Base-by-base conservation (phyloP, 2,329 filamentous ascomycete species). In the Phialophora verrucosa region DNA sequence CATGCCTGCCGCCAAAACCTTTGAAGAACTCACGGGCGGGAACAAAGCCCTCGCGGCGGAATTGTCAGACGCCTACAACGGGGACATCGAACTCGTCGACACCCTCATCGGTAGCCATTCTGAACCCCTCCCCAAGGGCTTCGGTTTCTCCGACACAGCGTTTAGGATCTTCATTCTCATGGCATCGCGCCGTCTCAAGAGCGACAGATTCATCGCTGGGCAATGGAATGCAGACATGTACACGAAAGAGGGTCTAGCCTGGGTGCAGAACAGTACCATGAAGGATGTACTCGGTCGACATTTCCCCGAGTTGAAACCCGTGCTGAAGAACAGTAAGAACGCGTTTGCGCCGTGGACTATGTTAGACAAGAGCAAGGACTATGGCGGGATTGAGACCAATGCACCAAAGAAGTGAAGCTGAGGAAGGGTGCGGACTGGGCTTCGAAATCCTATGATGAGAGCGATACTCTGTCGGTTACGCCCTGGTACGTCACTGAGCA, bases 81-180 rank as follows among this genome's bases (percentile, higher is more conserved):
- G 59, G 6, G 75, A 83, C n/a, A 74, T 83, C 23, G 77, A 80
- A 47, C 74, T 74, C 12, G 79, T 83, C 0, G 81, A 83, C 63
- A 69, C 77, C 0, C 73, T 83, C 0, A 76, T 83, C 1, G 81
- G 81, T 0, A 79, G 75, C 32, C 78, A 78, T 35, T 75, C 76
- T 53, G 81, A 83, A 70, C 79, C 79, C 0, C 62, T 83, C 5
- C 79, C 79, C 4, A 72, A 77, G 35, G 81, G 81, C 0, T 83
- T 83, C 59, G 81, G 81, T 0, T 83, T 83, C 70, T 80, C 77
- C 66, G 81, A 83, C 60, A 83, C 81, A 1, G 81, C 81, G 1
- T 83, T 83, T 68, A 72, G 80, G 0, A 74, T 83, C 1, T 67
- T 67, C 62, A 67, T 67, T 32, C 65, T 67, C 49, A 67, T 67